Evolutionary conservation across 2,329 filamentous ascomycete genomes (phyloP).

Genomic region (Aureobasidium sp.): DNA sequence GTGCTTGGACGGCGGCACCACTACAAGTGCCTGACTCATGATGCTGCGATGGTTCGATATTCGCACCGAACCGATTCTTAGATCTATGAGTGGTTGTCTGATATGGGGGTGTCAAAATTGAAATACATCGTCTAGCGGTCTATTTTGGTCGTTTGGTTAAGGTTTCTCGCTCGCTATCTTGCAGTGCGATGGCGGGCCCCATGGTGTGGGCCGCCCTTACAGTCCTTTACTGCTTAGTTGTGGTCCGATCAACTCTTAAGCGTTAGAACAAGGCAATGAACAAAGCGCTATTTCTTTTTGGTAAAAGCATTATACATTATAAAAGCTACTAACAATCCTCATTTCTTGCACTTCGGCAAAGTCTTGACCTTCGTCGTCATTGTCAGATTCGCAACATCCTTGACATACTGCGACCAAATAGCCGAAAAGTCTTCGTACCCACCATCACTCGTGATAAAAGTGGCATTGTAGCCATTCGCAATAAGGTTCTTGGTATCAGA

Average conservation of each 20-base stretch:
- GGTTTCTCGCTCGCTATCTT: neutral
- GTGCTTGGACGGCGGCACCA: constrained; percentile 20
- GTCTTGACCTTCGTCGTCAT: constrained; percentile 6
- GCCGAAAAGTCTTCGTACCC: neutral
- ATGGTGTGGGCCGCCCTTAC: neutral
- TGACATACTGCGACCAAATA: constrained; percentile 1
- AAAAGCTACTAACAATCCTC: neutral
- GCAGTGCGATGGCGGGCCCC: too few species aligned
- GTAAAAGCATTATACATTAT: neutral
- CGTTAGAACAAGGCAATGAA: too few species aligned
- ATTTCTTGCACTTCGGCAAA: neutral
- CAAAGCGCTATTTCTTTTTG: too few species aligned
- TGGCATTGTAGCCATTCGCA: neutral
- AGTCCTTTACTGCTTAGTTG: neutral
- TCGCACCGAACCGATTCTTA: neutral
- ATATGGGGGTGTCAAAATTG: neutral
- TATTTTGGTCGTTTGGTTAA: neutral
- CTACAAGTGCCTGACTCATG: constrained; percentile 8
- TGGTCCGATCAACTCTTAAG: neutral
- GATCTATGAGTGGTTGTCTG: neutral
- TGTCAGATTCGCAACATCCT: neutral
- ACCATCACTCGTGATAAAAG: neutral
- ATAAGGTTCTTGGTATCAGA: neutral
- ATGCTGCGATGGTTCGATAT: neutral
- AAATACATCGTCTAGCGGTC: neutral